A percentile compares a stretch with the other conserved stretches of the same genome.
These are phyloP conservation scores for Salix koriyanagi DNA, from an alignment of 345 rosid species.

Conservation along the genomic window DNA sequence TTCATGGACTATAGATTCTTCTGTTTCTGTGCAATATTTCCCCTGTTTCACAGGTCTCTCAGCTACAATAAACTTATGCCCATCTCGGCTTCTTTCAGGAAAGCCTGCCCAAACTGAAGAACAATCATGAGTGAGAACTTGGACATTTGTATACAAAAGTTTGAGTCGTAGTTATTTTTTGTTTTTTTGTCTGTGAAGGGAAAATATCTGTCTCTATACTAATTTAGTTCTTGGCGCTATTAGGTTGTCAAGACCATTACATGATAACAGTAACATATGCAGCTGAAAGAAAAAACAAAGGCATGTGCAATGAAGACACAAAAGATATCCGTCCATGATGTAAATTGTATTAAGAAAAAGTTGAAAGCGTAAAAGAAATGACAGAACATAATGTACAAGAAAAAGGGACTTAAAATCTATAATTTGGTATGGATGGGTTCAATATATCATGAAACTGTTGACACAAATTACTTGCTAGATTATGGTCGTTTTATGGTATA, in stretches of 20 bases:
- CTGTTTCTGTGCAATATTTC: conserved; percentile 57
- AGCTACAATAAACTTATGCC: conserved; percentile 80
- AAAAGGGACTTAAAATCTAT: neutral
- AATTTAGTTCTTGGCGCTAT: neutral
- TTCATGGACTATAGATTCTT: conserved; percentile 61
- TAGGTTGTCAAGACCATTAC: neutral
- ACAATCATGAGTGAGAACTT: neutral
- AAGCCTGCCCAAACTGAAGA: conserved; percentile 94
- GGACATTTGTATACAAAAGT: neutral
- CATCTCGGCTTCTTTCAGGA: conserved; percentile 73
- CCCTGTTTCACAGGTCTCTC: conserved; percentile 59
- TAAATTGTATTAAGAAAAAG: neutral
- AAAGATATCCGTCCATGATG: neutral
- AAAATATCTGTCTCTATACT: neutral
- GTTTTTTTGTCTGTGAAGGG: neutral
- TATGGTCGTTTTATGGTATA: neutral
- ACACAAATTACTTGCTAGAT: neutral
- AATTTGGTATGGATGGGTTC: neutral
- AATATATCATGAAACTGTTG: neutral
- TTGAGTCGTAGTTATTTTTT: neutral
- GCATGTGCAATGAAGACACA: neutral
- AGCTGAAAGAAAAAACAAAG: neutral
- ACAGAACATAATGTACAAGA: neutral
- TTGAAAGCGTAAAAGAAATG: neutral
- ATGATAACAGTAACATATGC: neutral